A percentile compares a stretch with the other conserved stretches of the same genome.
These are phyloP conservation scores for Xylaria hypoxylon DNA, from an alignment of 2,329 filamentous ascomycete genomes.

Conservation along the genomic window DNA sequence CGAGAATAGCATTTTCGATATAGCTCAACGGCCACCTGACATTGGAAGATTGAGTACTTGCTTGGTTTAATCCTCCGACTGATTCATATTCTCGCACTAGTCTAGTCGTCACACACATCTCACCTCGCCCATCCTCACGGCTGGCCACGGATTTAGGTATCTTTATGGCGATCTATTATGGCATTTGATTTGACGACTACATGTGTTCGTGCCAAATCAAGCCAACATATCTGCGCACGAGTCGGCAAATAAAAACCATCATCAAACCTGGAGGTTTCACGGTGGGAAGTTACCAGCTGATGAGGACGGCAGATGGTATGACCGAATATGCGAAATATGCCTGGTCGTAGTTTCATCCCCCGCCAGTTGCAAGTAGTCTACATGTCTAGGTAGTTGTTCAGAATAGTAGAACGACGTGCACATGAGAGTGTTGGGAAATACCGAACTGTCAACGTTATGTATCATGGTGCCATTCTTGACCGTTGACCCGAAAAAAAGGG, in stretches of 20 bases:
- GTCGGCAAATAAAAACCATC: background rate
- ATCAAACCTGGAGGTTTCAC: background rate
- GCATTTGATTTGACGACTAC: background rate
- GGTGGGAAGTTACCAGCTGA: background rate
- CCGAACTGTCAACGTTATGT: background rate
- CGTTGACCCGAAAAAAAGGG: background rate
- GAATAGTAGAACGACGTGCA: background rate
- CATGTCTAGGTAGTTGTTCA: background rate
- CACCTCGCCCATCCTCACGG: background rate
- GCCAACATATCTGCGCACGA: background rate
- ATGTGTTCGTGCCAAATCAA: background rate
- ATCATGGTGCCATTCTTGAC: background rate
- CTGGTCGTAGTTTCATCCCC: background rate
- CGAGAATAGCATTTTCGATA: background rate
- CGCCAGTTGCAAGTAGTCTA: background rate
- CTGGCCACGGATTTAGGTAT: background rate
- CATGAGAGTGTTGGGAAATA: background rate
- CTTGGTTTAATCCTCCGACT: background rate
- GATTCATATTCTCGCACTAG: background rate
- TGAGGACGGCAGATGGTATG: background rate
- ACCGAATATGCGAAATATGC: background rate
- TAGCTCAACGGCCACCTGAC: background rate
- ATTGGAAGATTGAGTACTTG: background rate
- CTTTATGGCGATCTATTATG: background rate
- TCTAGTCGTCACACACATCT: background rate